phyloP scores from a whole-genome alignment of 1,139 yeast genomes.

The Pichia sorboxylosa region DNA sequence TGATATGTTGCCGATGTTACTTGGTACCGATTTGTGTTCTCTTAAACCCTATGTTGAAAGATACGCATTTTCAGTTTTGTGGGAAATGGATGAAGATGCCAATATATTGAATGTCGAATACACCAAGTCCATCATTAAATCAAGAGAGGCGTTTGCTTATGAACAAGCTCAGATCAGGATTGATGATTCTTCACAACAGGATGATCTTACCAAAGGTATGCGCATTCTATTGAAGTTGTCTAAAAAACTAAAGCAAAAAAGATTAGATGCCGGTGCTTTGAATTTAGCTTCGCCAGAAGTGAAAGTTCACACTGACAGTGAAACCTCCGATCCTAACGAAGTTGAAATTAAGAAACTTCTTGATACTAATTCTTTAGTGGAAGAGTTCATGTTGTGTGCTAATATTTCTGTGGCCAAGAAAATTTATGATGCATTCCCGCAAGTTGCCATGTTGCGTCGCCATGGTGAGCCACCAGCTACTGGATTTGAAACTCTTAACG shows the following conservation, averaged over 20 bases:
- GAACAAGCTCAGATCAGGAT: slow-evolving; percentile 88
- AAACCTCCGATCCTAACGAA: slow-evolving; percentile 92
- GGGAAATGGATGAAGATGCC: slow-evolving; percentile 88
- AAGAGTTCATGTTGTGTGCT: slow-evolving; percentile 96
- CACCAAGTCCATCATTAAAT: slow-evolving; percentile 80
- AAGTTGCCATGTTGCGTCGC: slow-evolving; percentile 95
- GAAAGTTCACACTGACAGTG: slow-evolving; percentile 92
- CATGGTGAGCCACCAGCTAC: slow-evolving; percentile 95
- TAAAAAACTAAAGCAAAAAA: slow-evolving; percentile 68
- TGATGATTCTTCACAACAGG: slow-evolving; percentile 67
- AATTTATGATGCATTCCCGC: slow-evolving; percentile 88
- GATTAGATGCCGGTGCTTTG: slow-evolving; percentile 92
- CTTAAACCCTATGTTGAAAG: slow-evolving; percentile 91
- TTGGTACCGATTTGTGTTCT: slow-evolving; percentile 95
- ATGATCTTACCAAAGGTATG: slow-evolving; percentile 84
- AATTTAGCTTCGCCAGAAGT: slow-evolving; percentile 97
- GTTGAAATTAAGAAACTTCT: slow-evolving; percentile 81
- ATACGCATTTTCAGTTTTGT: slow-evolving; percentile 87
- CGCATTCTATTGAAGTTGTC: slow-evolving; percentile 68
- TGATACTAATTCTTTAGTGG: slow-evolving; percentile 92
- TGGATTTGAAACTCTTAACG: slow-evolving; percentile 80
- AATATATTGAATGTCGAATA: slow-evolving; percentile 72
- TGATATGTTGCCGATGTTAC: slow-evolving; percentile 92
- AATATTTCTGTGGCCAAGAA: slow-evolving; percentile 91
- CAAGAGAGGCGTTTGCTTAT: slow-evolving; percentile 91